phyloP scores from a whole-genome alignment of 139 green algal species.

The Chlamydomonas schloesseri region DNA sequence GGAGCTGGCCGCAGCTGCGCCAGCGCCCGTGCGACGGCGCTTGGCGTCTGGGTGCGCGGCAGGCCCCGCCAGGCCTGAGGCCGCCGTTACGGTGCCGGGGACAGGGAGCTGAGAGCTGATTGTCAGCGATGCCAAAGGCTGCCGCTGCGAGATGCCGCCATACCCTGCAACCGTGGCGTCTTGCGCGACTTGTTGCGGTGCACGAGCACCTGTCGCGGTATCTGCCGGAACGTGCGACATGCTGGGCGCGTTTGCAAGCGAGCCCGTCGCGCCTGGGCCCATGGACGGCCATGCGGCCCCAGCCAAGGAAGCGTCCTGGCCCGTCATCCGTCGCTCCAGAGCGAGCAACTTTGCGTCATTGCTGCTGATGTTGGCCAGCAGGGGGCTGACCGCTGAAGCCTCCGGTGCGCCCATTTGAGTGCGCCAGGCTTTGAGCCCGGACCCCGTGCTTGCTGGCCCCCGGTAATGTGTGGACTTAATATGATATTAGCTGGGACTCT shows the following conservation, averaged over 20 bases:
- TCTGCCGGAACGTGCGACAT: constrained; percentile 4
- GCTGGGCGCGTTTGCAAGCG: neutral
- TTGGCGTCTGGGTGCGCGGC: neutral
- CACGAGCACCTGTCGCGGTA: neutral
- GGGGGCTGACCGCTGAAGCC: neutral
- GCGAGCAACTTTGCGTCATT: constrained; percentile 37
- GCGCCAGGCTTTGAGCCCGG: too few species aligned
- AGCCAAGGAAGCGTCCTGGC: neutral
- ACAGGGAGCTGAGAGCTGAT: neutral
- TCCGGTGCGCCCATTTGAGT: too few species aligned
- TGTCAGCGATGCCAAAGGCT: neutral
- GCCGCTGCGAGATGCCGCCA: neutral
- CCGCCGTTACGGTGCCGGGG: neutral
- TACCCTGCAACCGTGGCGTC: neutral
- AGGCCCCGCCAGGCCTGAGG: neutral
- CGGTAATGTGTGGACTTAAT: too few species aligned
- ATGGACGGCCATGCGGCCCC: neutral
- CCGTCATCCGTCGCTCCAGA: constrained; percentile 10
- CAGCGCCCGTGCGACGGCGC: neutral
- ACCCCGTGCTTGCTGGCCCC: too few species aligned
- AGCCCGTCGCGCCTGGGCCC: neutral
- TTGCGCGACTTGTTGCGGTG: too few species aligned
- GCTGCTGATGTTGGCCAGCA: constrained; percentile 15
- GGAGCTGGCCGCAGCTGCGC: neutral
- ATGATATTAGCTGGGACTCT: too few species aligned